A percentile compares a stretch with the other conserved stretches of the same genome.
phyloP scores from a whole-genome alignment of 805 yeast species.

The Priceomyces haplophilus region DNA sequence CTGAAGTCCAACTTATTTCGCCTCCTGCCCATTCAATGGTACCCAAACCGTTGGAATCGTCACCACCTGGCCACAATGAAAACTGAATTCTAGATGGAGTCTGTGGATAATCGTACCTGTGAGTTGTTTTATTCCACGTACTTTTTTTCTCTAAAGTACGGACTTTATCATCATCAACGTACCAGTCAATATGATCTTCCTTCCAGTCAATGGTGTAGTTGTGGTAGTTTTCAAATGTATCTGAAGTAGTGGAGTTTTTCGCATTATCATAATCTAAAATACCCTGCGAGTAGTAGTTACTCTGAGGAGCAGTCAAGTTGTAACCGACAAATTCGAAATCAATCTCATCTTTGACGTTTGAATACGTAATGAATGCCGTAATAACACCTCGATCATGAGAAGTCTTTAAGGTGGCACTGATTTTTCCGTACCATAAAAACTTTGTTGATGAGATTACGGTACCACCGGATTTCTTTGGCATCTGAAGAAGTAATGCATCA shows the following conservation, averaged over 20 bases:
- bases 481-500: slow-evolving; percentile 59
- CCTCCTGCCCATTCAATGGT: slow-evolving; percentile 90
- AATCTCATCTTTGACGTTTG: slow-evolving; percentile 86
- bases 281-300: slow-evolving; percentile 81
- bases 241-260: slow-evolving; percentile 35
- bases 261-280: slow-evolving; percentile 63
- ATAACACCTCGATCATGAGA: slow-evolving; percentile 80
- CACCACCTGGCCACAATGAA: slow-evolving; percentile 80
- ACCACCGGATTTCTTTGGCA: slow-evolving; percentile 76
- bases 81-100: slow-evolving; percentile 72
- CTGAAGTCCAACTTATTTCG: slow-evolving; percentile 72
- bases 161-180: slow-evolving; percentile 61
- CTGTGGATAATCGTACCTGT: slow-evolving; percentile 60
- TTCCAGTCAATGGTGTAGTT: slow-evolving; percentile 78
- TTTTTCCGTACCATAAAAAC: slow-evolving; percentile 86
- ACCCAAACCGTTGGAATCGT: slow-evolving; percentile 50
- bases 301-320: slow-evolving; percentile 62
- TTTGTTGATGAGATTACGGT: slow-evolving; percentile 76
- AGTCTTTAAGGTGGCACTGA: slow-evolving; percentile 64
- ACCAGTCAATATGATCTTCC: slow-evolving; percentile 69
- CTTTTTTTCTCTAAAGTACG: slow-evolving; percentile 62
- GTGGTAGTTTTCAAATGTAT: slow-evolving; percentile 70
- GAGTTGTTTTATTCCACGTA: slow-evolving; percentile 61
- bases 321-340: slow-evolving; percentile 86
- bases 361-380: slow-evolving; percentile 75